Evolutionary conservation across 1,139 yeast species (phyloP), one percentile per base, ranked within the genome.

Genomic region (Blastobotrys persicus): DNA sequence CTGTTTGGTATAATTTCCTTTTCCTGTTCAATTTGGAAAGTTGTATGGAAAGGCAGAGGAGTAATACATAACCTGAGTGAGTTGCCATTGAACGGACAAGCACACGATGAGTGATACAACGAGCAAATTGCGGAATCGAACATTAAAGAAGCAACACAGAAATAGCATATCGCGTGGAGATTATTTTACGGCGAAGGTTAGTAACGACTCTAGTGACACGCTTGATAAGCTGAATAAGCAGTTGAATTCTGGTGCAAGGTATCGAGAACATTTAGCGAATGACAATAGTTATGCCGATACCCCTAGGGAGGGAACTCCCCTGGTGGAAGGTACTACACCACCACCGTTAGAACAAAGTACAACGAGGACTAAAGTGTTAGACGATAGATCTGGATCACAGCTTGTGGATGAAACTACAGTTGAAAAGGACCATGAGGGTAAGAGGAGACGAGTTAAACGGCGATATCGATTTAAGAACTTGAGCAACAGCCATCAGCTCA

Each of bases 251-350:
- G 44, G 26, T 12, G 42, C 17, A n/a, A 32, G 39, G 9, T 41
- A 42, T 23, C 46, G 60, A 12, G 54, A 52, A 31, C 60, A 57
- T 23, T 50, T 57, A 31, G 38, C 43, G 2, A 26, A 40, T 33
- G 56, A 57, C 50, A 55, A 57, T 45, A 42, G 51, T 12, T 57
- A 56, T 45, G 58, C 49, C n/a, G 59, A 57, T 13, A 55, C 59
- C 43, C 53, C 50, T 6, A 16, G 17, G 18, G 38, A 35, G 19
- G 45, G 23, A 13, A 33, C 44, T 31, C 31, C 40, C 14, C 28
- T 20, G 40, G 46, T 16, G 17, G 23, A 38, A 17, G 13, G 19
- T 17, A 32, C 38, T 3, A 26, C 23, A 33, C 6, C 7, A 35
- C 23, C 11, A 14, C 26, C 41, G 42, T n/a, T 23, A 5, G 28